Evolutionary conservation across 192 early-diverging fungal species (phyloP), one percentile per base, ranked within the genome.

Genomic region (Backusella australiensis): DNA sequence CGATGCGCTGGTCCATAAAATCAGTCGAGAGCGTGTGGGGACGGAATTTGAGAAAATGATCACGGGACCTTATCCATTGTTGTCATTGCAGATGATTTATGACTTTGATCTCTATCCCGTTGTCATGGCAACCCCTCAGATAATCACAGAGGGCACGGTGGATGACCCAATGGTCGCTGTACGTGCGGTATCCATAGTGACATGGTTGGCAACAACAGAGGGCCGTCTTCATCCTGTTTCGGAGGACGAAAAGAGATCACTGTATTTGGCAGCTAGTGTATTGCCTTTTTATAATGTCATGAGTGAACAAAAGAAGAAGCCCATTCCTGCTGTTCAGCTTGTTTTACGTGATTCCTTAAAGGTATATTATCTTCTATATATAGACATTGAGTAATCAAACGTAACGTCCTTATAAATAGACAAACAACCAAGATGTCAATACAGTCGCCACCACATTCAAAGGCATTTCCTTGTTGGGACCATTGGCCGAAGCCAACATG

Each of bases 41-140:
- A 89, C 87, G 0, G 98, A 99, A 82, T 59, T 99, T 6, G 93
- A 96, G 67, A 99, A 99, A 80, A 98, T 98, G 96, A 86, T 97
- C 59, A 84, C 77, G 11, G 92, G 94, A 3, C 75, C 80, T 71
- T 59, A 77, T 69, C 74, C 86, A 67, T 1, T 81, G 73, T 71
- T 75, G 17, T 59, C 85, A 6, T 72, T 89, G 7, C 44, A 79
- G 35, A 72, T 88, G 41, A 77, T 88, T 0, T 68, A 85, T 19
- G 59, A 75, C 7, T 79, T 86, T 15, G 78, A 77, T 3, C 63
- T 89, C 2, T 89, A 89, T 66, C 69, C 83, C 14, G 72, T 82
- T 69, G 82, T 87, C 5, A 86, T 89, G 68, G 73, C 81, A 7
- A 69, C 88, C 8, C 88, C 88, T 34, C 67, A 72, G 23, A 66